Conservation (phyloP, 2,329 filamentous ascomycete species). For the Nemania sp. region DNA sequence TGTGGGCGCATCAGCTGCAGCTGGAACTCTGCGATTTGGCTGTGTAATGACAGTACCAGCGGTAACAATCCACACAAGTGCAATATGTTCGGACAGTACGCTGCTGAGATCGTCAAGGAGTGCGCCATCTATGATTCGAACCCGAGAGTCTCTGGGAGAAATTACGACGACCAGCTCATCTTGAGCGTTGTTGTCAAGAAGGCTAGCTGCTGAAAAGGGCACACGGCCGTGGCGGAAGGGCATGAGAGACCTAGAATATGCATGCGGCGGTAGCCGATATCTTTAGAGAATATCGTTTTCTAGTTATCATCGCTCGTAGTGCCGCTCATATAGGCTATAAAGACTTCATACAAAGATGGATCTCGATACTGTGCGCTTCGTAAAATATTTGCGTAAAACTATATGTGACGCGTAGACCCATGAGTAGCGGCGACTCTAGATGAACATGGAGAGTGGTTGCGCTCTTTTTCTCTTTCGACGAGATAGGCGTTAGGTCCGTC, state of each 20-base stretch:
- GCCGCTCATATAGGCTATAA: not conserved
- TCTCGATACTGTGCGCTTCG: not conserved
- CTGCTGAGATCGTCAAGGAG: not conserved
- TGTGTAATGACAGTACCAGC: slow-evolving; percentile 5
- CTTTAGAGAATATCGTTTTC: not conserved
- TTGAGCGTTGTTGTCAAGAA: not conserved
- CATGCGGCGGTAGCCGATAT: not conserved
- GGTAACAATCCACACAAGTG: not conserved
- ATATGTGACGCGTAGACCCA: not conserved
- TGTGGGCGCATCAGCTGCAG: slow-evolving; percentile 34
- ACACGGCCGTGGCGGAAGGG: not conserved
- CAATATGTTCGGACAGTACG: slow-evolving; percentile 17
- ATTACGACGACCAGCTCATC: not conserved
- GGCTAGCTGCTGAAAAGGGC: not conserved
- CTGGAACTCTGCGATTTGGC: slow-evolving; percentile 13
- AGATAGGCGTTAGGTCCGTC: not conserved
- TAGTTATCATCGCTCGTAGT: not conserved
- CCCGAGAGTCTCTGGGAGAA: not conserved
- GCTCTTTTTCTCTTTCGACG: not conserved
- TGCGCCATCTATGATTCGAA: not conserved
- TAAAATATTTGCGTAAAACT: not conserved
- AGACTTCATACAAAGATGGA: not conserved
- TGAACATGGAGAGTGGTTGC: not conserved
- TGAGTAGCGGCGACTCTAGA: not conserved
- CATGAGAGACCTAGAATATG: not conserved